These are phyloP conservation scores for Candida michaelii DNA, from an alignment of 805 yeast genomes.

Conservation along the genomic window DNA sequence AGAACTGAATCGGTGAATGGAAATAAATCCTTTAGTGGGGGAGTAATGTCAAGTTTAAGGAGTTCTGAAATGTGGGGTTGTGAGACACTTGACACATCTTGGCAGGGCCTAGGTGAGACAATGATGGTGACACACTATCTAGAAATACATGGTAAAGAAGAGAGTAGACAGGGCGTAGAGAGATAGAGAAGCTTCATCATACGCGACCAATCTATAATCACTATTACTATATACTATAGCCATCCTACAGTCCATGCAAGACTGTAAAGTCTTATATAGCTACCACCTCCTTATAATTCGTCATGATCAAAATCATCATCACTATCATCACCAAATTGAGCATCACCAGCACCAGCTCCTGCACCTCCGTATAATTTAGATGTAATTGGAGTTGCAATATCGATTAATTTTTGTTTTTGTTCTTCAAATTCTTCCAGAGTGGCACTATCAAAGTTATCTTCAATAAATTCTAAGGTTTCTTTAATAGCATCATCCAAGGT, in stretches of 20 bases:
- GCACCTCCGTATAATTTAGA: slow-evolving; percentile 66
- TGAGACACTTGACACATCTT: too few species aligned
- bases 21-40: too few species aligned
- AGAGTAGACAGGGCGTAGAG: too few species aligned
- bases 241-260: background rate
- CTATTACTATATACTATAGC: slow-evolving; percentile 1
- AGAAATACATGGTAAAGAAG: too few species aligned
- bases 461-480: slow-evolving; percentile 86
- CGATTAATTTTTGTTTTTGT: slow-evolving; percentile 75
- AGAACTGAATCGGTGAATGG: too few species aligned
- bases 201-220: slow-evolving; percentile 7
- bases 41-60: too few species aligned
- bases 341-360: slow-evolving; percentile 40
- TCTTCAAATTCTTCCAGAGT: slow-evolving; percentile 91
- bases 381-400: slow-evolving; percentile 88
- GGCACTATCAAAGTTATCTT: slow-evolving; percentile 78
- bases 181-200: too few species aligned
- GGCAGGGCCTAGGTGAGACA: too few species aligned
- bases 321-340: slow-evolving; percentile 43
- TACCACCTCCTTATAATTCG: slow-evolving; percentile 33
- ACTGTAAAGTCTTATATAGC: background rate
- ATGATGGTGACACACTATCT: too few species aligned
- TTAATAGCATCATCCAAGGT: slow-evolving; percentile 80
- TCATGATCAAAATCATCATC: slow-evolving; percentile 48
- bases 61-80: too few species aligned